Evolutionary conservation across 257 asterid genomes (phyloP).

Genomic region (Solanum commersonii): DNA sequence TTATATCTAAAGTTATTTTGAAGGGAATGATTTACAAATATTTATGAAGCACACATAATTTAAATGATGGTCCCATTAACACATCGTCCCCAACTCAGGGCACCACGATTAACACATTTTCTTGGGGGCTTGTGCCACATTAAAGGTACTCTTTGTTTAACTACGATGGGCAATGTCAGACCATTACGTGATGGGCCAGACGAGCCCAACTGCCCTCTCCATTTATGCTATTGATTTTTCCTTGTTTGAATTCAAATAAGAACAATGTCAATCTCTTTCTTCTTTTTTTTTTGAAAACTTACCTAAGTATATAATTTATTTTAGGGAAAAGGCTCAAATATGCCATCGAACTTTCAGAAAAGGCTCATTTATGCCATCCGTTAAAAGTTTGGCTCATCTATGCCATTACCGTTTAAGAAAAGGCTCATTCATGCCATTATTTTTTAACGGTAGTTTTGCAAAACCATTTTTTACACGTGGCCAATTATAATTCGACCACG

Average conservation of each 20-base stretch:
- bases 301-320: too few relatives aligned
- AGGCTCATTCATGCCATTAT: too few relatives aligned
- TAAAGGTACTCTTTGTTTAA: neutral
- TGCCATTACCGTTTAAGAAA: too few relatives aligned
- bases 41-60: neutral
- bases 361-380: too few relatives aligned
- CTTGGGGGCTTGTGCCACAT: neutral
- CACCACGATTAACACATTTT: neutral
- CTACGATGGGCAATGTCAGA: neutral
- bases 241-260: neutral
- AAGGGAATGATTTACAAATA: neutral
- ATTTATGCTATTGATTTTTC: neutral
- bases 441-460: too few relatives aligned
- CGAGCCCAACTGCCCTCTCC: neutral
- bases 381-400: too few relatives aligned
- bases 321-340: too few relatives aligned
- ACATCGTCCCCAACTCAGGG: neutral
- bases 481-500: too few relatives aligned
- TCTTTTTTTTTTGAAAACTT: too few relatives aligned
- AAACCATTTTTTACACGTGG: too few relatives aligned
- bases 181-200: neutral
- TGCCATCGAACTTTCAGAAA: too few relatives aligned
- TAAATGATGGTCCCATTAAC: neutral
- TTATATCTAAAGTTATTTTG: neutral
- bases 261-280: neutral